A percentile compares a stretch with the other conserved stretches of the same genome.
These are phyloP conservation scores for Xanthoconium stramineum DNA, from an alignment of 768 basidiomycete species.

Conservation along the genomic window DNA sequence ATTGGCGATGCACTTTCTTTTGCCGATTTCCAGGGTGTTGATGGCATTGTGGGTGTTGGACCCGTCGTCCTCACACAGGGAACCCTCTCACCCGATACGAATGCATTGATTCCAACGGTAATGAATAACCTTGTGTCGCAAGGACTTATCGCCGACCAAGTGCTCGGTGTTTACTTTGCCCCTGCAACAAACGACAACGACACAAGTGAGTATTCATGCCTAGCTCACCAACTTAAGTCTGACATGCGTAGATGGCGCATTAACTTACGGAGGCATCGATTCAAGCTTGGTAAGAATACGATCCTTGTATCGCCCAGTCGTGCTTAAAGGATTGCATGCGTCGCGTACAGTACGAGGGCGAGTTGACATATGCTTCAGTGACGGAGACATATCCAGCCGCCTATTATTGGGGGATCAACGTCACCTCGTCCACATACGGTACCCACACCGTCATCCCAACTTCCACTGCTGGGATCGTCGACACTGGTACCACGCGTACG, in stretches of 20 bases:
- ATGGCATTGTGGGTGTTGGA: constrained; percentile 19
- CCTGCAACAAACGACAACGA: constrained; percentile 15
- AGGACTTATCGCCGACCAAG: constrained; percentile 23
- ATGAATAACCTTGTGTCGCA: constrained; percentile 25
- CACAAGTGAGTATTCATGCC: constrained; percentile 6
- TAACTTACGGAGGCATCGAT: constrained; percentile 29
- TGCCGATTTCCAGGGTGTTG: constrained; percentile 17
- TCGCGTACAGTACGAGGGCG: constrained; percentile 17
- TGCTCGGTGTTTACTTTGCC: constrained; percentile 22
- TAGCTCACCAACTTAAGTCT: not conserved
- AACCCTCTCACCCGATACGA: not conserved
- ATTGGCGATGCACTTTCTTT: constrained; percentile 8
- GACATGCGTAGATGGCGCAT: constrained; percentile 18
- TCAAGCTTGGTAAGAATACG: constrained; percentile 9
- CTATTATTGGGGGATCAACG: constrained; percentile 29
- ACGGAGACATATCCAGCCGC: constrained; percentile 24
- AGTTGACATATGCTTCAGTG: constrained; percentile 22
- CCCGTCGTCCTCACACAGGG: constrained; percentile 19
- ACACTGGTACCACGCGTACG: constrained; percentile 27
- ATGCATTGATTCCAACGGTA: constrained; percentile 21
- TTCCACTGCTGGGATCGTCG: constrained; percentile 28
- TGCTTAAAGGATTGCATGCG: not conserved
- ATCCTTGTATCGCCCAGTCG: not conserved
- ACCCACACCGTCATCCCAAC: constrained; percentile 7
- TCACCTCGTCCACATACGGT: constrained; percentile 19